phyloP scores from a whole-genome alignment of 2,329 filamentous ascomycete species.

The Nemania abortiva region DNA sequence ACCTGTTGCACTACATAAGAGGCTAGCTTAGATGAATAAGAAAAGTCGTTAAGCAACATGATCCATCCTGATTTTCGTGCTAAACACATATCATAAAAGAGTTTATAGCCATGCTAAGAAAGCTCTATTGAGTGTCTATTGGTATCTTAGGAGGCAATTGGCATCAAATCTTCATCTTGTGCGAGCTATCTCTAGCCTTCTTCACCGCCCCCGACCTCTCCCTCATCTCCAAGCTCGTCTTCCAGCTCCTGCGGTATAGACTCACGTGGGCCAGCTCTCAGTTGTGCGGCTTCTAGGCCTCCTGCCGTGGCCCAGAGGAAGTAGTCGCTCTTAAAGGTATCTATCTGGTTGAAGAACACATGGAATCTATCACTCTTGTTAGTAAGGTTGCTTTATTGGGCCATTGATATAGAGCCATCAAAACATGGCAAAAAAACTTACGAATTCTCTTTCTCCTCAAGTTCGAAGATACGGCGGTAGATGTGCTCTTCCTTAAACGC shows the following conservation, averaged over 20 bases:
- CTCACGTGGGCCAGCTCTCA: slow-evolving; percentile 58
- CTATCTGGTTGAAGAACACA: slow-evolving; percentile 82
- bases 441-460: slow-evolving; percentile 89
- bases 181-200: slow-evolving; percentile 42
- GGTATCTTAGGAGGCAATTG: not conserved
- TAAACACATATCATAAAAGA: not conserved
- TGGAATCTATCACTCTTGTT: slow-evolving; percentile 68
- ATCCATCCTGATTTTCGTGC: not conserved
- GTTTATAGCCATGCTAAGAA: not conserved
- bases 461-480: slow-evolving; percentile 89
- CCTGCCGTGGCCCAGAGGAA: slow-evolving; percentile 81
- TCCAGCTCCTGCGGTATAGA: slow-evolving; percentile 57
- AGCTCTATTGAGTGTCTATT: not conserved
- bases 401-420: not conserved
- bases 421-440: slow-evolving; percentile 62
- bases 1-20: not conserved
- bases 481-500: slow-evolving; percentile 94
- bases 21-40: not conserved
- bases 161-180: not conserved
- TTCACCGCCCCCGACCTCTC: slow-evolving; percentile 64
- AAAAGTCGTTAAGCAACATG: not conserved
- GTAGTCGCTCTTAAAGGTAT: slow-evolving; percentile 77
- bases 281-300: slow-evolving; percentile 71
- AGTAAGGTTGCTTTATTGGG: slow-evolving; percentile 31
- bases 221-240: slow-evolving; percentile 63